phyloP scores from a whole-genome alignment of 1,284 basidiomycete genomes.

The Sporisorium reilianum region DNA sequence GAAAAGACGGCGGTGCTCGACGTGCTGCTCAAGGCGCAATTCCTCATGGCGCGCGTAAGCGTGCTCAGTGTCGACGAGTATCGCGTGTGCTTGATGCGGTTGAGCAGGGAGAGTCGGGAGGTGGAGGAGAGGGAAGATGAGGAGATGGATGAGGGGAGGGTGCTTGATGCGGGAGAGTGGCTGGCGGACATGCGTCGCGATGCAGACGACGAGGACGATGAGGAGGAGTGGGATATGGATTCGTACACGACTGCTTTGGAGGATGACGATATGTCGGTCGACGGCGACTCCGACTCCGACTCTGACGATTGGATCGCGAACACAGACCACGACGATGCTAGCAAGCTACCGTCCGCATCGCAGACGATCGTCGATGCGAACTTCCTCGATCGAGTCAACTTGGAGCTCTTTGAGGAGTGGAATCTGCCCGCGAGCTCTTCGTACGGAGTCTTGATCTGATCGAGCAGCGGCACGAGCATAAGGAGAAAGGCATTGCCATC shows the following conservation, averaged over 20 bases:
- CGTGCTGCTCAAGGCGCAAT: constrained; percentile 11
- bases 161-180: no score
- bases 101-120: neutral
- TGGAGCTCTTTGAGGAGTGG: constrained; percentile 5
- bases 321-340: neutral
- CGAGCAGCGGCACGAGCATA: neutral
- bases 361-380: neutral
- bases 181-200: no score
- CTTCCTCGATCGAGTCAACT: neutral
- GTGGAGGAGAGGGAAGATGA: neutral
- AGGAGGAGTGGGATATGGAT: neutral
- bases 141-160: neutral
- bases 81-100: neutral
- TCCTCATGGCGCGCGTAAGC: neutral
- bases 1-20: constrained; percentile 7
- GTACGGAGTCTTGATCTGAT: neutral
- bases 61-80: neutral
- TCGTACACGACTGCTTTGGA: neutral
- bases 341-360: neutral
- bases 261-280: neutral
- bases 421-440: constrained; percentile 6
- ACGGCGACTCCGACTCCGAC: neutral
- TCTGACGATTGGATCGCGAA: neutral
- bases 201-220: neutral
- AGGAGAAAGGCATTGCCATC: no score